Conservation (phyloP, 2,329 filamentous ascomycete species). For the Epichloe sp. region DNA sequence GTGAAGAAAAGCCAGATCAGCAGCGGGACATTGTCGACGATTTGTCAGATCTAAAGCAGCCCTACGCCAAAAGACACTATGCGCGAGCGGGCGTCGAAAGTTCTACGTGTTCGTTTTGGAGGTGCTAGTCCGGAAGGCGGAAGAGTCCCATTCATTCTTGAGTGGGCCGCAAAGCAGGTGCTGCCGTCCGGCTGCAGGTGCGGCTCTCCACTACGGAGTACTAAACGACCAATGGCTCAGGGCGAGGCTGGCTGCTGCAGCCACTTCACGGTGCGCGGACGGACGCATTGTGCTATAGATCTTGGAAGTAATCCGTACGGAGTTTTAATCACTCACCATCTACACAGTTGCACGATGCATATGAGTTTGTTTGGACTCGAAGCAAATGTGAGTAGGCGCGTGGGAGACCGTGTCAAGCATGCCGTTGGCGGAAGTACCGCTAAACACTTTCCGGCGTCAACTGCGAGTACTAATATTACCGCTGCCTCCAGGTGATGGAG, state of each 20-base stretch:
- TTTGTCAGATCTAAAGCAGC: conserved; percentile 15
- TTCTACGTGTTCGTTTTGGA: conserved; percentile 16
- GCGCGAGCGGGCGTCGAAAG: conserved; percentile 5
- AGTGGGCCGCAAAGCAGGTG: conserved; percentile 1
- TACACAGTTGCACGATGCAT: no score
- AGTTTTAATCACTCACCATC: no score
- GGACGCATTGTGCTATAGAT: no score
- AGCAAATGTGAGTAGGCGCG: no score
- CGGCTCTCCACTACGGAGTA: no score
- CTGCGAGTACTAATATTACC: no score
- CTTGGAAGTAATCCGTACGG: no score
- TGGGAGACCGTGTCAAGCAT: neutral
- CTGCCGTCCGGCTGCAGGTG: neutral
- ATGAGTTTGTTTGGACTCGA: no score
- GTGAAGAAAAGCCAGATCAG: conserved; percentile 3
- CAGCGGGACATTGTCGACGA: conserved; percentile 16
- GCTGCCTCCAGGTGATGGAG: neutral
- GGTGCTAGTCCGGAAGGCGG: conserved; percentile 6
- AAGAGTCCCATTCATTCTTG: conserved; percentile 1
- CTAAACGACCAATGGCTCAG: no score
- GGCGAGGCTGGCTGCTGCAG: no score
- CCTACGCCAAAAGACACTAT: conserved; percentile 5
- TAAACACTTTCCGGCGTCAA: no score
- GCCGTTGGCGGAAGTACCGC: neutral
- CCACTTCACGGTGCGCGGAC: no score